phyloP scores from a whole-genome alignment of 257 asterid genomes.

The Cruciata laevipes region DNA sequence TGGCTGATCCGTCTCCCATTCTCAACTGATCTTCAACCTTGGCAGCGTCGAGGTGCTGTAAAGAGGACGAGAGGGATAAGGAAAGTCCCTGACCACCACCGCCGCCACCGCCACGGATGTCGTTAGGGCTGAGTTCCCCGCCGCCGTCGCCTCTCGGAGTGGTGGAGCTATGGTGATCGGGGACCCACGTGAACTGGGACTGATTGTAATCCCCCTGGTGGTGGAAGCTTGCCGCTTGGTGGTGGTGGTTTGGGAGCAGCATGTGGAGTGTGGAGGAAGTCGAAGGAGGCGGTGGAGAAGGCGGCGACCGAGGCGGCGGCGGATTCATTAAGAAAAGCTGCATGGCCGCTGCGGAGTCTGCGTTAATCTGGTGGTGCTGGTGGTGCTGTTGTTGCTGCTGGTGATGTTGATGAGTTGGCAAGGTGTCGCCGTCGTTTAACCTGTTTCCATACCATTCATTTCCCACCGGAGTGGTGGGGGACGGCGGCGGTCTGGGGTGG shows the following conservation, averaged over 20 bases:
- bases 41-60: slow-evolving; percentile 63
- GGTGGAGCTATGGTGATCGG: slow-evolving; percentile 13
- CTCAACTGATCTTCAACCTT: slow-evolving; percentile 62
- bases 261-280: slow-evolving; percentile 63
- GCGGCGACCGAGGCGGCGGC: slow-evolving; percentile 53
- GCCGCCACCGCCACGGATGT: slow-evolving; percentile 32
- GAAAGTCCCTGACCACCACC: slow-evolving; percentile 83
- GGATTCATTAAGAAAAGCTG: slow-evolving; percentile 90
- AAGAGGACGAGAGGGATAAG: slow-evolving; percentile 66
- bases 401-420: slow-evolving; percentile 9
- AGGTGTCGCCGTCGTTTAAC: slow-evolving; percentile 25
- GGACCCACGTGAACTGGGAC: slow-evolving; percentile 60
- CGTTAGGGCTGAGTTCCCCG: slow-evolving; percentile 31
- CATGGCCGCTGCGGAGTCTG: slow-evolving; percentile 83
- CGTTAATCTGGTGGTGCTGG: slow-evolving; percentile 31
- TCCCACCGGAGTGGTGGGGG: slow-evolving; percentile 23
- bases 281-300: slow-evolving; percentile 20
- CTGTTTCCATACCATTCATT: slow-evolving; percentile 52
- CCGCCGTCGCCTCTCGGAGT: slow-evolving; percentile 22
- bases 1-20: slow-evolving; percentile 48
- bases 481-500: slow-evolving; percentile 10
- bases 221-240: slow-evolving; percentile 17
- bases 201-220: slow-evolving; percentile 32
- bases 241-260: slow-evolving; percentile 58
- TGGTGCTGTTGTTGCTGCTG: slow-evolving; percentile 5